Base-by-base conservation (phyloP, 164 flowering plant genomes). In the Annona squamosa region DNA sequence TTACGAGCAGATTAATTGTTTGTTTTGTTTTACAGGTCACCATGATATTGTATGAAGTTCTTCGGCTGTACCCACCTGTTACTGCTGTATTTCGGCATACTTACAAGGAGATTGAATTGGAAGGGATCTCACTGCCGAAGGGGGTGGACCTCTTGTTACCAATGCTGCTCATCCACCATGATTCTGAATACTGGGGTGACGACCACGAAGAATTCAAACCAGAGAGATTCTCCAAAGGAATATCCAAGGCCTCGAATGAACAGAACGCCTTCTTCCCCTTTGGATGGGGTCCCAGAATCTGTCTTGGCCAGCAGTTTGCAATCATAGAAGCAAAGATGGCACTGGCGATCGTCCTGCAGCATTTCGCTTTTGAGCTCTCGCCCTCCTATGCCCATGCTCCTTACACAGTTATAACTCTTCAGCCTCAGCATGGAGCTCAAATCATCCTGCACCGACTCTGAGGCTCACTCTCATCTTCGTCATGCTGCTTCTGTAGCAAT, bases 151-250 rank as follows among this genome's bases (percentile, higher is more conserved):
- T 78, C 19, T 3, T n/a, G 1, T 6, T 78, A 56, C 76, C 81
- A 4, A 42, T 48, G 2, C 61, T 71, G 16, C 66, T 64, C 5
- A 13, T 78, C 19, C 81, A 78, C 18, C 75, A 63, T 3, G 78
- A 72, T 18, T 46, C 47, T 0, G 68, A 71, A 19, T 13, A 45
- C 3, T 78, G 81, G 81, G 81, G 81, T 1, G 66, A 75, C 1
- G 81, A 78, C 45, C 69, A 72, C 2, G 68, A 71, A 16, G 77
- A 78, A 37, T 78, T 78, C 78, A 75, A 75, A 2, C 81, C 81
- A 4, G 81, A 75, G 61, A 72, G 78, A 56, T 78, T 78, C 41
- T 18, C 81, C 2, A 46, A 44, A 3, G 81, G 81, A 17, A n/a
- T 75, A 48, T 68, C 76, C 1, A 75, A 78, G 69, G 81, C 78